Percentiles rank a stretch among this genome's conserved stretches.
These are phyloP conservation scores for Carex pumila DNA, from an alignment of 176 grass and related monocot genomes.

Conservation along the genomic window DNA sequence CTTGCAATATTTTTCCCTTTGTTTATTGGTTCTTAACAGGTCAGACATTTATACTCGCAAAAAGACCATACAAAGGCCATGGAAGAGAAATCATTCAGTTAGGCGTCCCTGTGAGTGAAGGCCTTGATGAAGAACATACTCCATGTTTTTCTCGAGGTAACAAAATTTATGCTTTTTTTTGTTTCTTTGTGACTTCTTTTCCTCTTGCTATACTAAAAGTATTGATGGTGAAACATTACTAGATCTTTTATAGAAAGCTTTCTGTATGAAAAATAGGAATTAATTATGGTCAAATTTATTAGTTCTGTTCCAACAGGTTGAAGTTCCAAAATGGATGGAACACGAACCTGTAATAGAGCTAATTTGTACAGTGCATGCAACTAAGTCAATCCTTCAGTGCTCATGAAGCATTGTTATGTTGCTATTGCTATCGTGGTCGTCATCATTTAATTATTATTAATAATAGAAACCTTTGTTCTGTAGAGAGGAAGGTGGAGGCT, in stretches of 20 bases:
- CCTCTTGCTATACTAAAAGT: not conserved
- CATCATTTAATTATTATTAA: not conserved
- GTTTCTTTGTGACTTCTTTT: not conserved
- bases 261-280: not conserved
- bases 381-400: not conserved
- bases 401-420: not conserved
- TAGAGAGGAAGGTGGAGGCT: constrained; percentile 64
- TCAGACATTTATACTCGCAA: constrained; percentile 62
- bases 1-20: constrained; percentile 3
- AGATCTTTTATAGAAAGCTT: not conserved
- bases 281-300: not conserved
- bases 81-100: constrained; percentile 94
- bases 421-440: not conserved
- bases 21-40: constrained; percentile 40
- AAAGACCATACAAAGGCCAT: constrained; percentile 82
- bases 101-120: constrained; percentile 56
- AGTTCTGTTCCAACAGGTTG: not conserved
- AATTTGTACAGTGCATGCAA: not conserved
- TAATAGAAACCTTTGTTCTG: constrained; percentile 1
- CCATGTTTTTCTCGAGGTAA: constrained; percentile 23
- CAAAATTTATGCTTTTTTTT: not conserved
- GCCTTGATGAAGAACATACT: constrained; percentile 59
- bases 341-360: not conserved
- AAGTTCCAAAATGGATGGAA: not conserved
- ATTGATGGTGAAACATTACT: not conserved